Conservation (phyloP, 805 yeast species). For the Ogataea pini region DNA sequence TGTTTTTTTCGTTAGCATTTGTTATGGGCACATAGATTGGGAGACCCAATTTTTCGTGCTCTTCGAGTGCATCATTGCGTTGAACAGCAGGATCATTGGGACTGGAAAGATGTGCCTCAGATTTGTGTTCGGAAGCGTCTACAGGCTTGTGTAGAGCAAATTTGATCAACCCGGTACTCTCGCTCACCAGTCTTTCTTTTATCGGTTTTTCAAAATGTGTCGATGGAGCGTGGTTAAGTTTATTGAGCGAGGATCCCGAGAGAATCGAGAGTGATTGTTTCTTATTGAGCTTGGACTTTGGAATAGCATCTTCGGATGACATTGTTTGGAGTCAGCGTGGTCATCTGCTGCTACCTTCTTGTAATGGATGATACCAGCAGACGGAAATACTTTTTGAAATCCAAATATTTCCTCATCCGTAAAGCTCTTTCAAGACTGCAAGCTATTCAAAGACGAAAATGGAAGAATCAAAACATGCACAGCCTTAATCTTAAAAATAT, state of each 20-base stretch:
- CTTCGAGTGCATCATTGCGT: not conserved
- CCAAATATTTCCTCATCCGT: not conserved
- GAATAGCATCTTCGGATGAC: not conserved
- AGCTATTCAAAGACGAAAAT: constrained; percentile 7
- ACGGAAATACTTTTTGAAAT: not conserved
- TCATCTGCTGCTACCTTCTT: too few species aligned
- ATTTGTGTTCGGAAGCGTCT: not conserved
- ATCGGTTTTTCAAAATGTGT: constrained; percentile 26
- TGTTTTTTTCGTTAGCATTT: constrained; percentile 8
- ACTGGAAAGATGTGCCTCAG: not conserved
- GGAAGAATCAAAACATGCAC: constrained; percentile 17
- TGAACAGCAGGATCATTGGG: not conserved
- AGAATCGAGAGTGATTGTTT: constrained; percentile 38
- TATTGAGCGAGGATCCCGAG: constrained; percentile 30
- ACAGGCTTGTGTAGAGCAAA: constrained; percentile 36
- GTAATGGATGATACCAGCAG: not conserved
- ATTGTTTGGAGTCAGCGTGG: not conserved
- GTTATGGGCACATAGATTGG: constrained; percentile 40
- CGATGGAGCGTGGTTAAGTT: constrained; percentile 17
- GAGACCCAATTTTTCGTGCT: constrained; percentile 27
- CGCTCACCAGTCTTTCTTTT: constrained; percentile 46
- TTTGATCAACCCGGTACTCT: constrained; percentile 52
- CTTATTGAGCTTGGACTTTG: constrained; percentile 20
- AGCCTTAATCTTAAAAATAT: too few species aligned
- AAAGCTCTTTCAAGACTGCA: constrained; percentile 1